phyloP scores from a whole-genome alignment of 2,329 filamentous ascomycete genomes.

The Pseudomassariella vexata region DNA sequence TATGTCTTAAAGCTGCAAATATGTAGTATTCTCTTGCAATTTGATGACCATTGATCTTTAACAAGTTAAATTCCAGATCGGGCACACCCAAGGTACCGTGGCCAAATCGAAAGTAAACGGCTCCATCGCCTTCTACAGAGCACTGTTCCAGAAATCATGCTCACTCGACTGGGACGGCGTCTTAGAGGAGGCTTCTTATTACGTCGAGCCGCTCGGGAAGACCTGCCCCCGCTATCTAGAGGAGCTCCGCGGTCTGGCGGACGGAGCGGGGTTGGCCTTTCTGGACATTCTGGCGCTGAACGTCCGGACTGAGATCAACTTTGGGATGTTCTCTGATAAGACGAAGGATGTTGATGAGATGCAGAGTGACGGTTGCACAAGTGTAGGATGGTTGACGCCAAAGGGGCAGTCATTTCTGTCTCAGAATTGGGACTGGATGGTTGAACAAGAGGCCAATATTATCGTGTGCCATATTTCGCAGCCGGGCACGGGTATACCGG shows the following conservation, averaged over 20 bases:
- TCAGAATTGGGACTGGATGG: conserved; percentile 59
- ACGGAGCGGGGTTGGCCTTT: conserved; percentile 38
- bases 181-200: conserved; percentile 32
- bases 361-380: conserved; percentile 49
- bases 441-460: conserved; percentile 41
- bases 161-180: conserved; percentile 26
- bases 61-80: conserved; percentile 23
- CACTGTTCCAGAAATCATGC: conserved; percentile 26
- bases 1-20: too few relatives aligned
- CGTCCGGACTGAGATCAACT: conserved; percentile 50
- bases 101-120: conserved; percentile 24
- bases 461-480: conserved; percentile 40
- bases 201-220: conserved; percentile 35
- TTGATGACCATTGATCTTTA: conserved; percentile 5
- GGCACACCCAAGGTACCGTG: conserved; percentile 24
- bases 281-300: conserved; percentile 53
- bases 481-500: conserved; percentile 29
- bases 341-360: conserved; percentile 8
- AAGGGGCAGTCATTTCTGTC: conserved; percentile 30
- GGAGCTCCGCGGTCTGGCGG: conserved; percentile 48
- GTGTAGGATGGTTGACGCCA: conserved; percentile 36
- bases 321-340: conserved; percentile 41
- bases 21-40: too few relatives aligned
- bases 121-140: conserved; percentile 29
- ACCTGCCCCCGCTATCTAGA: conserved; percentile 29